Evolutionary conservation across 2,329 filamentous ascomycete genomes (phyloP).

Genomic region (Fusarium annulatum): DNA sequence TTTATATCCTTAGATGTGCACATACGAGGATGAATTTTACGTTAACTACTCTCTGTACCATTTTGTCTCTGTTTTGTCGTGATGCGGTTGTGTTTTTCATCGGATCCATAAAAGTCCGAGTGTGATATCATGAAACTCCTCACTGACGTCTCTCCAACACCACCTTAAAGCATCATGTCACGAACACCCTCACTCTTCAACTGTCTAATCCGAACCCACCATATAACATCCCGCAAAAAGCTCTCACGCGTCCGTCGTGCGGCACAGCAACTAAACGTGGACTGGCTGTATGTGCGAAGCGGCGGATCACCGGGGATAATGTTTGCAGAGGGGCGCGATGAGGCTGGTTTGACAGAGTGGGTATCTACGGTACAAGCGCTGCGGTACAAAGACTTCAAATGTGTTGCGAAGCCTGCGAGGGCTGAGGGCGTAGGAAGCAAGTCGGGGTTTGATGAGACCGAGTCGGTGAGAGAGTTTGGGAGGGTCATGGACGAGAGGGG

Average conservation of each 20-base stretch:
- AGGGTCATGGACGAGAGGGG: constrained; percentile 69
- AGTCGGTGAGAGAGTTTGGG: constrained; percentile 73
- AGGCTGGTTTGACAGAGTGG: constrained; percentile 69
- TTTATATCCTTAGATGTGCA: constrained; percentile 34
- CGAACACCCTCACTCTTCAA: constrained; percentile 36
- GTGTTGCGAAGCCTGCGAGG: constrained; percentile 58
- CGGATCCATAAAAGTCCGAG: constrained; percentile 34
- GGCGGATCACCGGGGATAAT: constrained; percentile 80
- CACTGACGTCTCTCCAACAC: background rate
- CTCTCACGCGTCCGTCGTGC: constrained; percentile 68
- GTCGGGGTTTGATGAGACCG: constrained; percentile 65
- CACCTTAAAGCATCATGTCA: constrained; percentile 26
- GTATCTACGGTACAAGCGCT: constrained; percentile 71
- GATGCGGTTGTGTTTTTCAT: background rate
- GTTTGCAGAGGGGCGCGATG: constrained; percentile 74
- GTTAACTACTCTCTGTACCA: background rate
- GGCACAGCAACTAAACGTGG: constrained; percentile 68
- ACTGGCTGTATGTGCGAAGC: constrained; percentile 70
- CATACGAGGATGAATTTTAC: constrained; percentile 24
- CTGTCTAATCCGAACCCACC: constrained; percentile 78
- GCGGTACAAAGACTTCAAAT: constrained; percentile 79
- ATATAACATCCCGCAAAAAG: constrained; percentile 85
- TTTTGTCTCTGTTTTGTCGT: too few relatives aligned
- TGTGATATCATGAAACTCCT: background rate
- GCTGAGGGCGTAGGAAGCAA: background rate